Conservation (phyloP, 1,284 basidiomycete species). For the Hymenochaete sp. region DNA sequence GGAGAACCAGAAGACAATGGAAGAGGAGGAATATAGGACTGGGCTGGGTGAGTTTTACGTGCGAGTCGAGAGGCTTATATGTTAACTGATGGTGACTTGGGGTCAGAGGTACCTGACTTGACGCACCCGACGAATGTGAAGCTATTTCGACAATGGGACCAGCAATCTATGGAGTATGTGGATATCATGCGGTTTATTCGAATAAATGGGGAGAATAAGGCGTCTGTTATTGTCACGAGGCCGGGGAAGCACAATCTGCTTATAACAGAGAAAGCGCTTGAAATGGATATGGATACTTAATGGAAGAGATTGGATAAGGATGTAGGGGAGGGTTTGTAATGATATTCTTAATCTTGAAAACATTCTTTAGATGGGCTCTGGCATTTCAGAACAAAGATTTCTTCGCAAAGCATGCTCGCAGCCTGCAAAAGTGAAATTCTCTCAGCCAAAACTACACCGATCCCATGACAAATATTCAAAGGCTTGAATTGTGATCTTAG, state of each 20-base stretch:
- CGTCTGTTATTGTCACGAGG: conserved; percentile 41
- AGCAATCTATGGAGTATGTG: conserved; percentile 64
- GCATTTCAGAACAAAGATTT: too few relatives aligned
- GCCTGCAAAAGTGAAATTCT: too few relatives aligned
- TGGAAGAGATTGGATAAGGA: too few relatives aligned
- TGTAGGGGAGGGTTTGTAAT: too few relatives aligned
- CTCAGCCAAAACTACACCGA: too few relatives aligned
- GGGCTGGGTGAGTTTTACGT: conserved; percentile 61
- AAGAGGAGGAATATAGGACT: conserved; percentile 69
- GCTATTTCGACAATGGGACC: conserved; percentile 72
- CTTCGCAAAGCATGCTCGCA: too few relatives aligned
- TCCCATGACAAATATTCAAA: too few relatives aligned
- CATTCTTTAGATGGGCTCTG: too few relatives aligned
- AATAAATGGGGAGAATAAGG: conserved; percentile 50
- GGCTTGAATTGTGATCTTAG: too few relatives aligned
- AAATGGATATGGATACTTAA: conserved; percentile 15
- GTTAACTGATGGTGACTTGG: conserved; percentile 5
- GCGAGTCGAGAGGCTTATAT: conserved; percentile 8
- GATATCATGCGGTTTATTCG: conserved; percentile 71
- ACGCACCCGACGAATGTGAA: conserved; percentile 66
- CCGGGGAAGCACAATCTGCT: conserved; percentile 42
- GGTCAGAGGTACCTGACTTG: conserved; percentile 74
- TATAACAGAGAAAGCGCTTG: conserved; percentile 6
- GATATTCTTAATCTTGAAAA: too few relatives aligned
- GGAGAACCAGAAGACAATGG: conserved; percentile 63